These are phyloP conservation scores for Plasmodium fragile DNA, from an alignment of 169 alveolate species.

Conservation along the genomic window DNA sequence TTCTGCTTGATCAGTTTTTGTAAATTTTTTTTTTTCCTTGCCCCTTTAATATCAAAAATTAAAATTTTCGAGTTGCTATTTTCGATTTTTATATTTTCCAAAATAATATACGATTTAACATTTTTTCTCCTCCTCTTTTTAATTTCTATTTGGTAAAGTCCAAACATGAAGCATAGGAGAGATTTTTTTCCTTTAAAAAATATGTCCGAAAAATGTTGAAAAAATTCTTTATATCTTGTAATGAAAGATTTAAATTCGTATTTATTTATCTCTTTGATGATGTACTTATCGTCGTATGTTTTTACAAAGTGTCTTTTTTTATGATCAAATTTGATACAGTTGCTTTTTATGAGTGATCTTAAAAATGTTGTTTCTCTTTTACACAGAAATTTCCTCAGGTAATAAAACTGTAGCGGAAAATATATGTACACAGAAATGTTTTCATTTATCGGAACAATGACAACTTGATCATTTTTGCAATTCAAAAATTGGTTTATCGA, in stretches of 20 bases:
- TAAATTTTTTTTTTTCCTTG: slow-evolving; percentile 69
- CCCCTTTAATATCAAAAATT: slow-evolving; percentile 76
- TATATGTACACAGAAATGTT: slow-evolving; percentile 30
- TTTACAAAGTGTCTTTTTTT: slow-evolving; percentile 57
- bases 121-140: slow-evolving; percentile 42
- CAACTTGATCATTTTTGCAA: slow-evolving; percentile 39
- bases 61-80: slow-evolving; percentile 41
- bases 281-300: slow-evolving; percentile 61
- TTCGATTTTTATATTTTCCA: slow-evolving; percentile 67
- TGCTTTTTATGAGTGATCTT: slow-evolving; percentile 59
- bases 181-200: slow-evolving; percentile 50
- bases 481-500: slow-evolving; percentile 10
- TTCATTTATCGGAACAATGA: slow-evolving; percentile 13
- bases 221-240: slow-evolving; percentile 64
- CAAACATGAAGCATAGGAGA: slow-evolving; percentile 38
- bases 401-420: slow-evolving; percentile 71
- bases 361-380: slow-evolving; percentile 44
- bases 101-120: slow-evolving; percentile 44
- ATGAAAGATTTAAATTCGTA: slow-evolving; percentile 67
- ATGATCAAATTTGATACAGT: slow-evolving; percentile 63
- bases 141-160: slow-evolving; percentile 57
- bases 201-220: slow-evolving; percentile 60
- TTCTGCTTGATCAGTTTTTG: slow-evolving; percentile 62
- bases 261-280: slow-evolving; percentile 67
- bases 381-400: slow-evolving; percentile 38